phyloP scores from a whole-genome alignment of 495 filamentous ascomycete genomes.

The Neurospora hispaniola region DNA sequence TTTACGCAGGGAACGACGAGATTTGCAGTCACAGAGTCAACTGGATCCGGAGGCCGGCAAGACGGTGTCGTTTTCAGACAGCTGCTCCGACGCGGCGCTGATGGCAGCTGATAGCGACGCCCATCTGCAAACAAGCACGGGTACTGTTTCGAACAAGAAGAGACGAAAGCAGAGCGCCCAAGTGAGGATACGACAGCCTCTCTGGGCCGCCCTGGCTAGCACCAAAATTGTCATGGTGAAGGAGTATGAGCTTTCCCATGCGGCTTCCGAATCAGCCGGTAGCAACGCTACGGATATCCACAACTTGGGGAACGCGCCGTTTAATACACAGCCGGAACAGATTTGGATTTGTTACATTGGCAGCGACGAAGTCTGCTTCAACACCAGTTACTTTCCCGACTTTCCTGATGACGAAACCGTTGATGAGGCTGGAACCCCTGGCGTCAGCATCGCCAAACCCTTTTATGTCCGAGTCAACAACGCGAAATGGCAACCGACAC shows the following conservation, averaged over 20 bases:
- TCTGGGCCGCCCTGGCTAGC: conserved; percentile 89
- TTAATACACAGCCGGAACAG: conserved; percentile 57
- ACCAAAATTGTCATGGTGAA: conserved; percentile 90
- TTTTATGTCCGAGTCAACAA: conserved; percentile 86
- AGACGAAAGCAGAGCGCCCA: conserved; percentile 80
- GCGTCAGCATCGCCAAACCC: conserved; percentile 56
- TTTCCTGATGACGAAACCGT: conserved; percentile 8
- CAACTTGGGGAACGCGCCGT: conserved; percentile 70
- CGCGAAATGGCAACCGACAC: conserved; percentile 76
- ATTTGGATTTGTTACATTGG: conserved; percentile 84
- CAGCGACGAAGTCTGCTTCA: conserved; percentile 72
- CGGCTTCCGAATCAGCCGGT: conserved; percentile 59
- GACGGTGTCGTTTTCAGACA: conserved; percentile 20
- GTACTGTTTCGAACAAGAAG: conserved; percentile 53
- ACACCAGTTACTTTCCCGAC: conserved; percentile 55
- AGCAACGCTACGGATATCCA: conserved; percentile 66
- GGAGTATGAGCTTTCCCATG: conserved; percentile 80
- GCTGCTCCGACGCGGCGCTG: conserved; percentile 30
- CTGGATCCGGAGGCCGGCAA: conserved; percentile 40
- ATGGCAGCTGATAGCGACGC: conserved; percentile 38
- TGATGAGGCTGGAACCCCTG: conserved; percentile 18
- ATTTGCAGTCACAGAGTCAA: conserved; percentile 32
- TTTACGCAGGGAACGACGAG: conserved; percentile 40
- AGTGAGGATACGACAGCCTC: conserved; percentile 78
- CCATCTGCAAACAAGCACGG: conserved; percentile 17